Conservation (phyloP, 345 rosid species). For the Atalantia buxifolia region DNA sequence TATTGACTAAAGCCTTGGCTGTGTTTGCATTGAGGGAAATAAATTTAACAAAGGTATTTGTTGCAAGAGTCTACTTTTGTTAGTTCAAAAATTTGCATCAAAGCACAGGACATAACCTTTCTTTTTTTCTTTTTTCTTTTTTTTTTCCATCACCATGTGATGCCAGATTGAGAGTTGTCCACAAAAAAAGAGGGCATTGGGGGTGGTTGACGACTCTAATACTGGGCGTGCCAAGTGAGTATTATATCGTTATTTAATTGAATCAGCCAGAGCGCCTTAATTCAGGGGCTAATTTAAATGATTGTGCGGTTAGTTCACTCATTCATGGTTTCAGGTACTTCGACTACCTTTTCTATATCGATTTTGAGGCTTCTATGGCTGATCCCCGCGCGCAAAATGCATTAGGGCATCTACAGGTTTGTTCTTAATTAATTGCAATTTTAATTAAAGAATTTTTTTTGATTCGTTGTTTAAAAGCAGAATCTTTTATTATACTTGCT, state of each 20-base stretch:
- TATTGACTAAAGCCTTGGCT: conserved; percentile 53
- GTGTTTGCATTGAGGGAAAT: conserved; percentile 50
- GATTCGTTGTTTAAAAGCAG: not conserved
- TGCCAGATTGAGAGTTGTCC: conserved; percentile 54
- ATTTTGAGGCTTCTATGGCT: conserved; percentile 64
- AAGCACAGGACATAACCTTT: not conserved
- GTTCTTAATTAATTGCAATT: not conserved
- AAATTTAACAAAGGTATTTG: conserved; percentile 44
- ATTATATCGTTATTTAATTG: not conserved
- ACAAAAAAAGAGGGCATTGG: conserved; percentile 41
- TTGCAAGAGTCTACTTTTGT: not conserved
- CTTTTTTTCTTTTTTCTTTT: too few relatives aligned
- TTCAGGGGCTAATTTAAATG: not conserved
- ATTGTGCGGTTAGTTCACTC: not conserved
- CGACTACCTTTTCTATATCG: conserved; percentile 49
- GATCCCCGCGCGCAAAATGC: conserved; percentile 58
- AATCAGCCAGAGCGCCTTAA: not conserved
- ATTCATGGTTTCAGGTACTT: conserved; percentile 35
- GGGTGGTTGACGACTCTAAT: conserved; percentile 53
- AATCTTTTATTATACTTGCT: not conserved
- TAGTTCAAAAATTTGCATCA: not conserved
- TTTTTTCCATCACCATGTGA: not conserved
- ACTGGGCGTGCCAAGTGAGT: conserved; percentile 52
- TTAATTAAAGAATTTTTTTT: not conserved
- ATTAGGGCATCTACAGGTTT: conserved; percentile 46